Evolutionary conservation across 1,284 basidiomycete genomes (phyloP), one percentile per base, ranked within the genome.

Genomic region (Leccinum subrobustum): DNA sequence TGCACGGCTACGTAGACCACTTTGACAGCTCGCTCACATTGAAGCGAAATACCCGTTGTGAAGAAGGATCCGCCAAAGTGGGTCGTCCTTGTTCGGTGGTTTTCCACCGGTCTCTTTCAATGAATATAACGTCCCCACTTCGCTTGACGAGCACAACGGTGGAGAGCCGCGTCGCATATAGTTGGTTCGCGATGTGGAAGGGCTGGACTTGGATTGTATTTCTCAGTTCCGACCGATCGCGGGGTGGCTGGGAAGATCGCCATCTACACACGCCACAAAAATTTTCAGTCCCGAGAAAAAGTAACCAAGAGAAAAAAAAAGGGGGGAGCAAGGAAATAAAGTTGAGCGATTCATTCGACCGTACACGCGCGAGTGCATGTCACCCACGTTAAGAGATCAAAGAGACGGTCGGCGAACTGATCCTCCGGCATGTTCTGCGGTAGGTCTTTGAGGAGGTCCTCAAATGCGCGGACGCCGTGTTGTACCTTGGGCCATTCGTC

Each of bases 101-200:
- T 60, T 69, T 71, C 88, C 88, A 92, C 52, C 84, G 77, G 70
- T 93, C 89, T 59, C 88, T 76, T 71, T 93, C 91, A 55, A 88
- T 77, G 68, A 91, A 92, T 14, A 83, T 61, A 11, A 83, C 88
- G 39, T 79, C 71, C 50, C 90, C 87, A 61, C 81, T 80, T 63
- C 81, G 80, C 59, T 80, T 77, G 39, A 93, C 78, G 61, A 93
- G 80, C 48, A 93, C 72, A 52, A 91, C 83, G 6, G 87, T 92
- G 58, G 91, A 84, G 52, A 89, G 74, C 12, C 91, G 86, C 37
- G 91, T 93, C 52, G 83, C 90, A 69, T 91, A 91, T 63, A 70
- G 55, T 60, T 61, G 62, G 56, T 58, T 4, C 6, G 68, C 55
- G 35, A 69, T 58, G 25, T 68, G 52, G 14, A 87, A 18, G 25